phyloP scores from a whole-genome alignment of 441 rosid species.

The Adansonia rubrostipa region DNA sequence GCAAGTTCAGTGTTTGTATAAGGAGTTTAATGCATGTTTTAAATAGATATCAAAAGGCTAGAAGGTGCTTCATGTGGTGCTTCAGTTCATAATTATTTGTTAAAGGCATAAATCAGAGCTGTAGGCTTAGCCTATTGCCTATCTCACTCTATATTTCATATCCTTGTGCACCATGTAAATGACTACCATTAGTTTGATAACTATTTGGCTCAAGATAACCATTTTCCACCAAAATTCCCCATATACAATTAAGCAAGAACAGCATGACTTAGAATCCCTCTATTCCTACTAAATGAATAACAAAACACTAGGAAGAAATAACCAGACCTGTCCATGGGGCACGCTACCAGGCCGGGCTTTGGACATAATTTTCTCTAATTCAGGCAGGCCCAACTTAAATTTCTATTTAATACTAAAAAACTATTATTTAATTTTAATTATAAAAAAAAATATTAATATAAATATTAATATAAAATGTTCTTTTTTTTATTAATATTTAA shows the following conservation, averaged over 20 bases:
- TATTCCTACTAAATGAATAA: neutral
- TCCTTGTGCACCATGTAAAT: neutral
- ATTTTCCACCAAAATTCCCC: constrained; percentile 7
- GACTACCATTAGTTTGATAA: constrained; percentile 10
- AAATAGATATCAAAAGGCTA: neutral
- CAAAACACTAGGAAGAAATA: neutral
- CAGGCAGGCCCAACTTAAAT: no score
- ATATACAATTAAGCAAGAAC: neutral
- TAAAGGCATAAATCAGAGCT: neutral
- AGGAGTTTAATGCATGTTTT: neutral
- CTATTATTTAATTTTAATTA: no score
- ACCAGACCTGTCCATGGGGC: no score
- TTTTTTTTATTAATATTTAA: no score
- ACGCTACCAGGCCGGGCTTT: no score
- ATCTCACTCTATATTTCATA: neutral
- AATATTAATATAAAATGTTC: no score
- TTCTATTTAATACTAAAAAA: no score
- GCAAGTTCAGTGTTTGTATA: neutral
- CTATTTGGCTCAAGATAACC: constrained; percentile 16
- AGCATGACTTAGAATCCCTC: neutral
- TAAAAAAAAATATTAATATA: no score
- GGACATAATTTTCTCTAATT: no score
- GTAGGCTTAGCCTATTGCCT: neutral
- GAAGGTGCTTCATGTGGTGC: neutral
- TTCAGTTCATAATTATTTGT: constrained; percentile 4